Evolutionary conservation across 2,329 filamentous ascomycete genomes (phyloP), one percentile per base, ranked within the genome.

Genomic region (Cordyceps cicadae): DNA sequence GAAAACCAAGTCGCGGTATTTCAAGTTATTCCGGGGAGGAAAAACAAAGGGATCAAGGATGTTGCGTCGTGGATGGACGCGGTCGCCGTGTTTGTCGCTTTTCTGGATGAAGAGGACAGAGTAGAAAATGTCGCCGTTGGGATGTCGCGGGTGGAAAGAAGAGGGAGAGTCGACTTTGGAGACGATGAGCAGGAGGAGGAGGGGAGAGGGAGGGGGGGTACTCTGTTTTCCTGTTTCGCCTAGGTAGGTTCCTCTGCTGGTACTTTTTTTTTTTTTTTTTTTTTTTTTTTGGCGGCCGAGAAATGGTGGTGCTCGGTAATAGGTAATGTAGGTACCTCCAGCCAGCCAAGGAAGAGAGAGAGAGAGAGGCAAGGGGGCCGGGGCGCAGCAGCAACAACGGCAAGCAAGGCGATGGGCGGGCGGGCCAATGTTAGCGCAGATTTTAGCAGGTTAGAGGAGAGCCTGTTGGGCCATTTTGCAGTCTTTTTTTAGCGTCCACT

Each of bases 111-210:
- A 32, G 54, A 57, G 43, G 54, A 49, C 43, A 49, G 29, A 46
- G 8, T 11, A 37, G n/a, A 34, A 55, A 55, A 34, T 55, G 54
- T 57, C 54, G 54, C 54, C 54, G 54, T 57, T 54, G 5, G 21
- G 43, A 26, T 43, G 54, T 57, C 54, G 54, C 54, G 49, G 54
- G 54, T 49, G 54, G 54, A 41, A 58, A 58, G 43, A 56, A 49
- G 54, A 56, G 29, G 29, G 29, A 58, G 34, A 34, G 21, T 32
- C 26, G 48, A n/a, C 17, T 26, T 12, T 32, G 48, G 17, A 6
- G 48, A 11, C 6, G 39, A n/a, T 3, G 39, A 43, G 39, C 26
- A 49, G 46, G 46, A 49, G 24, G 46, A 49, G 24, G 43, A 19
- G 12, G 26, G 15, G 45, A 24, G 54, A 46, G 21, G 54, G 37